Conservation (phyloP, 2,329 filamentous ascomycete genomes). For the Fusarium drepaniforme region DNA sequence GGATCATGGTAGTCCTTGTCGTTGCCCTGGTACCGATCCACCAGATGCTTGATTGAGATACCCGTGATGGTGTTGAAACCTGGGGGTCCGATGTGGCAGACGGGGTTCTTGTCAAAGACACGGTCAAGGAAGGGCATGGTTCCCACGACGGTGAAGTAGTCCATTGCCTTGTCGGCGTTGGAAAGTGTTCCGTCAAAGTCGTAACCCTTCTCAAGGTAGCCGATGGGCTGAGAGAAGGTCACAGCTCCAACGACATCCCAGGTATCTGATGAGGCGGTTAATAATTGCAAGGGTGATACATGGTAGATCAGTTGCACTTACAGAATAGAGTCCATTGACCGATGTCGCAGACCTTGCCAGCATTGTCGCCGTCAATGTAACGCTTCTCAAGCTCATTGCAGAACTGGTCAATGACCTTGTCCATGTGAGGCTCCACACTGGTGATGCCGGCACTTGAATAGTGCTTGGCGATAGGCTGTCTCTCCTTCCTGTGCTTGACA, state of each 20-base stretch:
- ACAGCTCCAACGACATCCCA: constrained; percentile 59
- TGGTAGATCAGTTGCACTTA: constrained; percentile 34
- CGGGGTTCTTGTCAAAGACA: constrained; percentile 54
- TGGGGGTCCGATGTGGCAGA: constrained; percentile 49
- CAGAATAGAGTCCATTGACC: constrained; percentile 57
- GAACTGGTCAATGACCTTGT: constrained; percentile 47
- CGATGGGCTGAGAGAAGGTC: constrained; percentile 55
- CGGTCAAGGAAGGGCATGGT: constrained; percentile 50
- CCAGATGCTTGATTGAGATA: constrained; percentile 45
- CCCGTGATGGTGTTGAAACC: constrained; percentile 45
- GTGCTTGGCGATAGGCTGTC: constrained; percentile 43
- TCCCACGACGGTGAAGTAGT: constrained; percentile 48
- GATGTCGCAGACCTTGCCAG: constrained; percentile 48
- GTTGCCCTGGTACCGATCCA: constrained; percentile 43
- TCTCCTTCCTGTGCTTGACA: constrained; percentile 35
- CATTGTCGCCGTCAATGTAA: constrained; percentile 45
- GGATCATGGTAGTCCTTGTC: constrained; percentile 44
- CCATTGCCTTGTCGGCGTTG: constrained; percentile 47
- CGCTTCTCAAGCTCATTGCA: constrained; percentile 48
- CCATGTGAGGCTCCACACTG: constrained; percentile 43
- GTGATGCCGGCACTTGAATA: constrained; percentile 40
- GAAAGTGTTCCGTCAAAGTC: constrained; percentile 54
- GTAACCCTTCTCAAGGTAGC: constrained; percentile 53
- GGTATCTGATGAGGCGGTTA: constrained; percentile 33
- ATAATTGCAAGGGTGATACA: neutral